Conservation (phyloP, 495 filamentous ascomycete genomes). For the Daldinia grandis region DNA sequence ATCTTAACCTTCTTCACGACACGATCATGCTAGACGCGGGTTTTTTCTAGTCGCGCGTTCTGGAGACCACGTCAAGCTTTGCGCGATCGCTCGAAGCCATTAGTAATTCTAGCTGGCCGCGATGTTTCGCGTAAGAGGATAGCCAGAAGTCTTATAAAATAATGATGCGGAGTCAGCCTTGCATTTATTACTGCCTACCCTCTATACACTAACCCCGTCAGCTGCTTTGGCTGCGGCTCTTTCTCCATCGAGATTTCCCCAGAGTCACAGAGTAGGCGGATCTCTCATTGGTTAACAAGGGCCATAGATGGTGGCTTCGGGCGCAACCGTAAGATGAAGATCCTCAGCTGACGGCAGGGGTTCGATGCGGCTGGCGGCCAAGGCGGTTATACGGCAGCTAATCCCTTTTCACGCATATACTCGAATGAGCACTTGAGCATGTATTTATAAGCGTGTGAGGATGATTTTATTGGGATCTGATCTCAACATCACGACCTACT, state of each 20-base stretch:
- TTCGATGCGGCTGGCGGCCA: slow-evolving; percentile 11
- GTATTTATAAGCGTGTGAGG: neutral
- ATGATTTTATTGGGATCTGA: neutral
- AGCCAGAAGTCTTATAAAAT: neutral
- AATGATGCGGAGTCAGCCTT: neutral
- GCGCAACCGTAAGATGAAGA: slow-evolving; percentile 37
- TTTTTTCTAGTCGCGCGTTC: neutral
- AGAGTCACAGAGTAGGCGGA: neutral
- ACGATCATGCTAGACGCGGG: slow-evolving; percentile 15
- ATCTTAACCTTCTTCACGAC: neutral
- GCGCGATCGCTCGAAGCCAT: neutral
- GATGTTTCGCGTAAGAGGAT: neutral
- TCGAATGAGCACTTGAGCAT: neutral
- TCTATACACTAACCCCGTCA: slow-evolving; percentile 8
- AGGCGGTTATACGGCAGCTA: slow-evolving; percentile 19
- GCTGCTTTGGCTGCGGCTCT: slow-evolving; percentile 38
- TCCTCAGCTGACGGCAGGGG: slow-evolving; percentile 34
- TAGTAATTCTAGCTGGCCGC: neutral
- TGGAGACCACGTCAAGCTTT: neutral
- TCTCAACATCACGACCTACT: neutral
- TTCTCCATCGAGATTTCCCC: slow-evolving; percentile 36
- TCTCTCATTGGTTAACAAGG: slow-evolving; percentile 17
- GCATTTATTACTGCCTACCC: slow-evolving; percentile 16
- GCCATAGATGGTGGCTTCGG: slow-evolving; percentile 26
- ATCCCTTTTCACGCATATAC: neutral